Evolutionary conservation across 345 rosid genomes (phyloP).

Genomic region (Populus euphratica): DNA sequence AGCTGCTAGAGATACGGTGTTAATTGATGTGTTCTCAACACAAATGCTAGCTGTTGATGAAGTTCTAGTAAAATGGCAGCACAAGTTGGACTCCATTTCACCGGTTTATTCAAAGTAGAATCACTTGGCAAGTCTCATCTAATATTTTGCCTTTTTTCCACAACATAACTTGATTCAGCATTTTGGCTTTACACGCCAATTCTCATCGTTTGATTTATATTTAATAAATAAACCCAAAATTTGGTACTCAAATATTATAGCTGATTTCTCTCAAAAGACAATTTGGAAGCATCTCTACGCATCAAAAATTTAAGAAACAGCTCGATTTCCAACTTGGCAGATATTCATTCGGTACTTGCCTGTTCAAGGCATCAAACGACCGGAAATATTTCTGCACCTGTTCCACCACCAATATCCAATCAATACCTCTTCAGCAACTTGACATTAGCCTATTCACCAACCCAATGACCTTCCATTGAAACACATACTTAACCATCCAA

Average conservation of each 20-base stretch:
- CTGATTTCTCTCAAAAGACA: constrained; percentile 2
- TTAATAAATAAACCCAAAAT: background rate
- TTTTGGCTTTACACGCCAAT: background rate
- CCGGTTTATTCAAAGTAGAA: background rate
- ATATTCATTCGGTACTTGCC: background rate
- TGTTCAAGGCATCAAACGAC: background rate
- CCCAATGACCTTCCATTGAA: constrained; percentile 5
- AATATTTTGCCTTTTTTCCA: background rate
- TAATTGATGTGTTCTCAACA: background rate
- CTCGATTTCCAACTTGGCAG: background rate
- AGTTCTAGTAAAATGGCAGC: background rate
- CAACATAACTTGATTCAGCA: background rate
- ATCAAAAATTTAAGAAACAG: constrained; percentile 1
- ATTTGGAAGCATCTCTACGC: background rate
- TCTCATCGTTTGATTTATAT: background rate
- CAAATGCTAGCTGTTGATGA: background rate
- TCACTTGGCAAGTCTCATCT: background rate
- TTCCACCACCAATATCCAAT: constrained; percentile 10
- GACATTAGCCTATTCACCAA: constrained; percentile 3
- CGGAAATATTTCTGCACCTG: background rate
- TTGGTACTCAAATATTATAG: background rate
- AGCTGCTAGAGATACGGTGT: background rate
- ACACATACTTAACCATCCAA: background rate
- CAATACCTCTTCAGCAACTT: background rate
- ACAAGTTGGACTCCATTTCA: background rate